Evolutionary conservation across 1,284 basidiomycete genomes (phyloP).

Genomic region (Ceratobasidium sp.): DNA sequence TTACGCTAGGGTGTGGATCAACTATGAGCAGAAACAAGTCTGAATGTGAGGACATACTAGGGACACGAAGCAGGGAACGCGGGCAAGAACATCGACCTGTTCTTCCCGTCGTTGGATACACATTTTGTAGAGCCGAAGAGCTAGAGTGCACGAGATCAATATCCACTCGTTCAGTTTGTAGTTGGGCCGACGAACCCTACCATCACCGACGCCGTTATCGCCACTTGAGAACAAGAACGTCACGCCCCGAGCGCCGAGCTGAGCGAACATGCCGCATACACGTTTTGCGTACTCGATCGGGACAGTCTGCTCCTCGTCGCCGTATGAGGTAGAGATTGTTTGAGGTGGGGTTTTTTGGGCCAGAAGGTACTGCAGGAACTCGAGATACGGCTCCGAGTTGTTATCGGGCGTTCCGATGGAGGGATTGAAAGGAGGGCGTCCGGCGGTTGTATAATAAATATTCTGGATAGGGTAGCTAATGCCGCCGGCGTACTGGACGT

Average conservation of each 20-base stretch:
- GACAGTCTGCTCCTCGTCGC: constrained; percentile 75
- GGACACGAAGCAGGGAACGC: constrained; percentile 68
- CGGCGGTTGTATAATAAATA: constrained; percentile 71
- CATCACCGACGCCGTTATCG: constrained; percentile 76
- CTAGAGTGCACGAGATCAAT: constrained; percentile 54
- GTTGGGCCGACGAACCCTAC: constrained; percentile 45
- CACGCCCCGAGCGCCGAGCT: constrained; percentile 72
- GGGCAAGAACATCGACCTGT: constrained; percentile 67
- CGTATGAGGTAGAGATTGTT: constrained; percentile 72
- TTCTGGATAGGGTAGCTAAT: constrained; percentile 57
- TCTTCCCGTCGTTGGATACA: constrained; percentile 67
- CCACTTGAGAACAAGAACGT: constrained; percentile 72
- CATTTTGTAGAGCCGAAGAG: constrained; percentile 61
- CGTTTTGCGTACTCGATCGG: constrained; percentile 69
- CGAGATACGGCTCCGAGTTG: constrained; percentile 71
- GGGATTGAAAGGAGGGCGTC: constrained; percentile 67
- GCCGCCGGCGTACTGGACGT: constrained; percentile 70
- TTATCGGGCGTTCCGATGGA: constrained; percentile 60
- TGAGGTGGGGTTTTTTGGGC: constrained; percentile 59
- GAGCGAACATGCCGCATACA: constrained; percentile 71
- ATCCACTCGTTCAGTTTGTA: not conserved
- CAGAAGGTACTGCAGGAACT: constrained; percentile 71
- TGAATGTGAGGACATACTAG: constrained; percentile 54
- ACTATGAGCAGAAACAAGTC: constrained; percentile 29
- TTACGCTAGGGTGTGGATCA: constrained; percentile 55